Evolutionary conservation across 2,329 filamentous ascomycete species (phyloP).

Genomic region (Grosmannia huntii): DNA sequence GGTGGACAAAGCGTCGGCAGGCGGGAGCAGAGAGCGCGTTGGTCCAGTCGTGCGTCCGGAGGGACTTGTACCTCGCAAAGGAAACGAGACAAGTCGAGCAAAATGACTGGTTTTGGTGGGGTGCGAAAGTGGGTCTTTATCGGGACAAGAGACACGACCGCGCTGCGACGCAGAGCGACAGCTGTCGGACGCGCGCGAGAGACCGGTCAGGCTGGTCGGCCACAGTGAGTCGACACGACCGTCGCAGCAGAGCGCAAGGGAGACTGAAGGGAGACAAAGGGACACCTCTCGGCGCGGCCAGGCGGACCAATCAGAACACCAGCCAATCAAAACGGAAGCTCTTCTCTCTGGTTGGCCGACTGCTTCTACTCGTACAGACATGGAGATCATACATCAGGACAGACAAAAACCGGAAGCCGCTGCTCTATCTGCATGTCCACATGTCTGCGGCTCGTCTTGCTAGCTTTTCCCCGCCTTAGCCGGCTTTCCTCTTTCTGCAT

Average conservation of each 20-base stretch:
- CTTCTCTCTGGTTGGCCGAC: background rate
- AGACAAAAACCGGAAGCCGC: background rate
- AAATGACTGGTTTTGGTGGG: background rate
- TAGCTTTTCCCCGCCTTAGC: background rate
- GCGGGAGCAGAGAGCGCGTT: too few species aligned
- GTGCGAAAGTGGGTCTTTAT: background rate
- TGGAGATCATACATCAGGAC: too few species aligned
- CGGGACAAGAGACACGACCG: background rate
- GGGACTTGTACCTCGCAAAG: too few species aligned
- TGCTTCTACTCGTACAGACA: background rate
- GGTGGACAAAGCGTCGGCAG: background rate
- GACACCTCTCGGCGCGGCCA: too few species aligned
- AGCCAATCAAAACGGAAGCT: background rate
- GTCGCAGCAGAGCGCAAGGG: too few species aligned
- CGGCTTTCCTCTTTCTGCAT: background rate
- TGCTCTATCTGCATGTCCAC: too few species aligned
- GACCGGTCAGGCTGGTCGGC: too few species aligned
- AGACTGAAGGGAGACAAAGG: too few species aligned
- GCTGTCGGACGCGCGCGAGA: background rate
- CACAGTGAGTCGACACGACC: too few species aligned
- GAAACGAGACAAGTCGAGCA: background rate
- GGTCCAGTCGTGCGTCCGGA: too few species aligned
- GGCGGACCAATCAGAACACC: background rate
- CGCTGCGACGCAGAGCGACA: background rate
- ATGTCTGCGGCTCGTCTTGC: background rate